Percentiles rank a stretch among this genome's conserved stretches.
These are phyloP conservation scores for Ascochyta pisi DNA, from an alignment of 2,329 filamentous ascomycete species.

Conservation along the genomic window DNA sequence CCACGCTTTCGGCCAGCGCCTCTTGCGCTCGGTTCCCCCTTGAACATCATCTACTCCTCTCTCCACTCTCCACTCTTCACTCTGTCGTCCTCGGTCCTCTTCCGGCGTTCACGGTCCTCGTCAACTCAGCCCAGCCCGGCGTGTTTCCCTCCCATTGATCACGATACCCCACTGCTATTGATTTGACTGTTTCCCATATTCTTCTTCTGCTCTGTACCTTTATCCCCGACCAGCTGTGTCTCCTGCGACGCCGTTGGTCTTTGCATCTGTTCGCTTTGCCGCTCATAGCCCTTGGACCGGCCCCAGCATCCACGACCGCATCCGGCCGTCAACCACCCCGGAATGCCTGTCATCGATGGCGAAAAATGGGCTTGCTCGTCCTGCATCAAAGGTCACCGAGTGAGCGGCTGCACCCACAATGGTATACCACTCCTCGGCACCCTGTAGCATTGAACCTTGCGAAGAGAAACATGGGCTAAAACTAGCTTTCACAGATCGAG, in stretches of 20 bases:
- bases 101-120: slow-evolving; percentile 48
- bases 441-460: slow-evolving; percentile 3
- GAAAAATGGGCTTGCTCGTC: slow-evolving; percentile 98
- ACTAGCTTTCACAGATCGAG: slow-evolving; percentile 70
- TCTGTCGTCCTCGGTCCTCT: slow-evolving; percentile 41
- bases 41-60: slow-evolving; percentile 36
- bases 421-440: slow-evolving; percentile 62
- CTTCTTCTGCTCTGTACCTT: slow-evolving; percentile 31
- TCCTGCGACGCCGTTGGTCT: slow-evolving; percentile 25
- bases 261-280: slow-evolving; percentile 16
- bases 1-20: slow-evolving; percentile 52
- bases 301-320: slow-evolving; percentile 43
- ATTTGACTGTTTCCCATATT: slow-evolving; percentile 29
- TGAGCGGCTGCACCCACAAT: slow-evolving; percentile 96
- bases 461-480: slow-evolving; percentile 25
- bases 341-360: slow-evolving; percentile 67
- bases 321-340: slow-evolving; percentile 39
- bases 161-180: slow-evolving; percentile 45
- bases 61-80: slow-evolving; percentile 29
- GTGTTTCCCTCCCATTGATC: slow-evolving; percentile 38
- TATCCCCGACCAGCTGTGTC: slow-evolving; percentile 22
- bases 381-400: slow-evolving; percentile 96
- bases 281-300: slow-evolving; percentile 21
- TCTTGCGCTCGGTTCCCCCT: slow-evolving; percentile 49
- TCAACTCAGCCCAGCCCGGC: slow-evolving; percentile 31